These are phyloP conservation scores for Trametes versicolor DNA, from an alignment of 1,284 basidiomycete species.

Conservation along the genomic window DNA sequence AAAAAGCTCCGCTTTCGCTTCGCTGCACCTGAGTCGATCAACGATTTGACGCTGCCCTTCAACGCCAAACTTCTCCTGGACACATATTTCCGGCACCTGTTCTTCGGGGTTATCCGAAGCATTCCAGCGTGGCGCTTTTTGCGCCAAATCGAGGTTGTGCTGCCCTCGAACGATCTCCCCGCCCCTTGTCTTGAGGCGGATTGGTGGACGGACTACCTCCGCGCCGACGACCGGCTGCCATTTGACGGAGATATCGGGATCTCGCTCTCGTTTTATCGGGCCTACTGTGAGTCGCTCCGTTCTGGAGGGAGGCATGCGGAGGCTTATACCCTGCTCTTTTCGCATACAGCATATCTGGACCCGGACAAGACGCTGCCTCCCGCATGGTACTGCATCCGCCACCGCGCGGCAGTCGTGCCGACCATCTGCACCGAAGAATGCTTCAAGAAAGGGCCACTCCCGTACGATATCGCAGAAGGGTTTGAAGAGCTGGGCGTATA, in stretches of 20 bases:
- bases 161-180: not conserved
- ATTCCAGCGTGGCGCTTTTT: not conserved
- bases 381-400: not conserved
- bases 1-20: not conserved
- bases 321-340: not conserved
- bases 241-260: not conserved
- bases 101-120: not conserved
- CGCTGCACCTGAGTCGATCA: not conserved
- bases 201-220: not conserved
- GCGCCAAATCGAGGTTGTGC: not conserved
- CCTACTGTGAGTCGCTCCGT: not conserved
- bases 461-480: not conserved
- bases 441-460: not conserved
- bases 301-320: not conserved
- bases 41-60: not conserved
- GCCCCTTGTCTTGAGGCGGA: not conserved
- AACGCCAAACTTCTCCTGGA: not conserved
- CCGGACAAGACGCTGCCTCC: not conserved
- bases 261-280: not conserved
- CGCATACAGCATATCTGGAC: not conserved
- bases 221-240: not conserved
- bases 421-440: not conserved
- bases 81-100: not conserved
- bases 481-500: too few relatives aligned
- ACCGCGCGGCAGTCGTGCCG: not conserved